phyloP scores from a whole-genome alignment of 2,329 filamentous ascomycete species.

The Aspergillus unguis region DNA sequence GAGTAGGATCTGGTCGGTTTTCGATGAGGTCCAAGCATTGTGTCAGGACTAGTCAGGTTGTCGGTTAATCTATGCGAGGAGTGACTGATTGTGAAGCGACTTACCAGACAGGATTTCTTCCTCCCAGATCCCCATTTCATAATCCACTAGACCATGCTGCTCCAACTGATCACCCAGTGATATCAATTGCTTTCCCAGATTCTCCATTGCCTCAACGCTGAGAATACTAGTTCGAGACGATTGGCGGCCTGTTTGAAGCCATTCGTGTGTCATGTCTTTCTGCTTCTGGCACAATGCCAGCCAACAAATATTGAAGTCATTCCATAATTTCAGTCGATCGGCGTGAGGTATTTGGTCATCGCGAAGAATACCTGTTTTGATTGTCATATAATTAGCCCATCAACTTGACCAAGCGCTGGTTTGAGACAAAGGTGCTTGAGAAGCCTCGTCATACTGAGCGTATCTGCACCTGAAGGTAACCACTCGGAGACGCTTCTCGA shows the following conservation, averaged over 20 bases:
- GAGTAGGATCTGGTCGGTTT: constrained; percentile 27
- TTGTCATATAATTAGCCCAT: neutral
- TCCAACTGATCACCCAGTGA: constrained; percentile 82
- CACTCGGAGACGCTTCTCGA: constrained; percentile 8
- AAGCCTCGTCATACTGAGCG: no score
- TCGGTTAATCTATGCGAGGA: neutral
- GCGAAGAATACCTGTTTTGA: constrained; percentile 67
- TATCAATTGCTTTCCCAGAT: constrained; percentile 78
- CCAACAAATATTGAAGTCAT: constrained; percentile 93
- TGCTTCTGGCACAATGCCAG: constrained; percentile 78
- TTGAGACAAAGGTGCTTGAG: neutral
- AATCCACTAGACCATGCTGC: constrained; percentile 90
- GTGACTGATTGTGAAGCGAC: constrained; percentile 34
- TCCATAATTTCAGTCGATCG: constrained; percentile 82
- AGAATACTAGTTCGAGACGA: constrained; percentile 62
- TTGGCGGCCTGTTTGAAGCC: constrained; percentile 58
- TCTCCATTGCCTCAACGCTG: constrained; percentile 65
- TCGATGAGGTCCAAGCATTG: constrained; percentile 55
- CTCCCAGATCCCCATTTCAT: constrained; percentile 95
- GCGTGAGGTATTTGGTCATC: constrained; percentile 74
- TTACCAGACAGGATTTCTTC: constrained; percentile 82
- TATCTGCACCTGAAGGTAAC: no score
- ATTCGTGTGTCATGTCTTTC: constrained; percentile 64
- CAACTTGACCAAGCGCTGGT: neutral
- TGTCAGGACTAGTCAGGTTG: constrained; percentile 43